A percentile compares a stretch with the other conserved stretches of the same genome.
Conservation (phyloP, 2,329 filamentous ascomycete species). For the Leptographium procerum region DNA sequence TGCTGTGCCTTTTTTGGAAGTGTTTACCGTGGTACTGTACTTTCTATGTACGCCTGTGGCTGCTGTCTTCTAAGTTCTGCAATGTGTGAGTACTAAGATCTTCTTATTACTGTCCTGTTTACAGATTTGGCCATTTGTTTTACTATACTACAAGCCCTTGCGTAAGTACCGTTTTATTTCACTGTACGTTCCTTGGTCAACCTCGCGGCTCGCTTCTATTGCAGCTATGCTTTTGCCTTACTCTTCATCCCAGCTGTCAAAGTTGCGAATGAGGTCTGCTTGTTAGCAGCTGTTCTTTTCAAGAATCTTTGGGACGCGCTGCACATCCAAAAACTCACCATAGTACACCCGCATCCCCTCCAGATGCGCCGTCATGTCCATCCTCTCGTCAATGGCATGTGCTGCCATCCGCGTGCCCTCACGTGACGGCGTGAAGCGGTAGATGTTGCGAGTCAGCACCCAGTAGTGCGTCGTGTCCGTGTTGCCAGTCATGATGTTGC, state of each 20-base stretch:
- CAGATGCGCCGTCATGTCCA: conserved; percentile 22
- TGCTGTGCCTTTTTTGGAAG: too few relatives aligned
- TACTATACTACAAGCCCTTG: too few relatives aligned
- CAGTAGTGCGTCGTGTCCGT: conserved; percentile 35
- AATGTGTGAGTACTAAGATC: too few relatives aligned
- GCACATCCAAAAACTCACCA: neutral
- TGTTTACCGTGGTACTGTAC: too few relatives aligned
- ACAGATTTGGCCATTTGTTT: too few relatives aligned
- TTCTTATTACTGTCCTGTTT: too few relatives aligned
- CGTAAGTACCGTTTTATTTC: too few relatives aligned
- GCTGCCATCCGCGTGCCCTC: conserved; percentile 23
- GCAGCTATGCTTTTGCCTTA: neutral
- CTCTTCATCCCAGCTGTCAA: conserved; percentile 17
- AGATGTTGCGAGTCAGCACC: conserved; percentile 32
- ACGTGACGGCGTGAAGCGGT: conserved; percentile 30
- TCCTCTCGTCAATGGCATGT: conserved; percentile 28
- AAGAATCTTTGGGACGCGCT: neutral
- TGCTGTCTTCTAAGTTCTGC: too few relatives aligned
- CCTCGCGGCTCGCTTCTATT: neutral
- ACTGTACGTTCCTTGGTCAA: neutral
- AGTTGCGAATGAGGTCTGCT: conserved; percentile 25
- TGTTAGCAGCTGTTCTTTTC: neutral
- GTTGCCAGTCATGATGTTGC: conserved; percentile 37
- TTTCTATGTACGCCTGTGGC: too few relatives aligned
- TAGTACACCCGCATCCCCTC: conserved; percentile 25